phyloP scores from a whole-genome alignment of 78 protist genomes.

The Dictyostelium intermedium region DNA sequence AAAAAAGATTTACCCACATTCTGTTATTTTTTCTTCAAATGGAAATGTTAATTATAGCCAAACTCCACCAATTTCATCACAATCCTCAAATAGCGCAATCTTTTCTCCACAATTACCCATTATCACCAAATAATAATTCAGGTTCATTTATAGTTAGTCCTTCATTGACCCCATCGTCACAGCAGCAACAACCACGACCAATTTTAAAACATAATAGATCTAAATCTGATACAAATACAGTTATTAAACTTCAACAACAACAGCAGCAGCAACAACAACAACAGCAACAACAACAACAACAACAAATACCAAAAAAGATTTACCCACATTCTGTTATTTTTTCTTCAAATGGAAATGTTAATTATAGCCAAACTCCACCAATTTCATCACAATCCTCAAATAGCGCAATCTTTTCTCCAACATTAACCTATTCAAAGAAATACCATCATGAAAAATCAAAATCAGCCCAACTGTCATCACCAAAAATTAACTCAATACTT shows the following conservation, averaged over 20 bases:
- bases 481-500: not conserved
- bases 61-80: not conserved
- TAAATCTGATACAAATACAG: slow-evolving; percentile 60
- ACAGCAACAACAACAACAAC: not conserved
- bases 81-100: not conserved
- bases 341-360: slow-evolving; percentile 7
- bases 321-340: not conserved
- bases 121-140: not conserved
- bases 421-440: not conserved
- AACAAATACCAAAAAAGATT: not conserved
- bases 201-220: slow-evolving; percentile 48
- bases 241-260: not conserved
- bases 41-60: not conserved
- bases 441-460: slow-evolving; percentile 19
- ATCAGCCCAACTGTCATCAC: not conserved
- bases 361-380: not conserved
- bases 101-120: not conserved
- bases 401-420: not conserved
- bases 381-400: not conserved
- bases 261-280: not conserved
- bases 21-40: not conserved
- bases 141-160: not conserved
- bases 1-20: not conserved
- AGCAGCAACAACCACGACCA: not conserved
- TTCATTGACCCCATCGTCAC: not conserved